These are phyloP conservation scores for Aureobasidium subglaciale DNA, from an alignment of 2,329 filamentous ascomycete species.

Conservation along the genomic window DNA sequence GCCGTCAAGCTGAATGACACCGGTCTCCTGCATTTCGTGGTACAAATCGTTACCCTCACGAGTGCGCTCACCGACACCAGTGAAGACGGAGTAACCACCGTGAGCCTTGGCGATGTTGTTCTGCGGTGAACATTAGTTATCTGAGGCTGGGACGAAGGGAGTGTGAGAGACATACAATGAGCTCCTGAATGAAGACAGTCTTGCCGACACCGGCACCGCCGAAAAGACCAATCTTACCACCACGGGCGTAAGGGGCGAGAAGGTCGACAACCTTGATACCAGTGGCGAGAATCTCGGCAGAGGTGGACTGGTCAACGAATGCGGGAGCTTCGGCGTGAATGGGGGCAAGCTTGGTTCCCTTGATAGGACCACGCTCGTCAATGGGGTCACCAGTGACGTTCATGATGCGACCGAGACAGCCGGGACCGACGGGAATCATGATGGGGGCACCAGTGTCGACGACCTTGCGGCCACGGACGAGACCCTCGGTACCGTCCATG, in stretches of 20 bases:
- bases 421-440: constrained; percentile 88
- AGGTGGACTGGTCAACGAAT: constrained; percentile 94
- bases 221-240: constrained; percentile 99
- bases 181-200: constrained; percentile 99
- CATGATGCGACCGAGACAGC: constrained; percentile 96
- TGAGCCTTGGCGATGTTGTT: constrained; percentile 99
- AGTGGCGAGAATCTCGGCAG: constrained; percentile 92
- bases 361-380: constrained; percentile 98
- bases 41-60: constrained; percentile 99
- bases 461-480: constrained; percentile 82
- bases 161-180: constrained; percentile 60
- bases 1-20: constrained; percentile 98
- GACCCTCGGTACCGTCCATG: constrained; percentile 99
- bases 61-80: constrained; percentile 99
- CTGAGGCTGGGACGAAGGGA: background rate
- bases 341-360: constrained; percentile 75
- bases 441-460: constrained; percentile 90
- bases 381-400: constrained; percentile 99
- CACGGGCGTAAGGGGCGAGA: constrained; percentile 97
- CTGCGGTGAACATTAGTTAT: constrained; percentile 36
- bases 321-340: constrained; percentile 91
- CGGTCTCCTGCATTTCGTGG: constrained; percentile 99
- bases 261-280: constrained; percentile 99
- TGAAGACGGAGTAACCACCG: constrained; percentile 99
- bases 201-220: constrained; percentile 99